Percentiles rank a stretch among this genome's conserved stretches.
These are phyloP conservation scores for Austropuccinia psidii DNA, from an alignment of 1,284 basidiomycete species.

Conservation along the genomic window DNA sequence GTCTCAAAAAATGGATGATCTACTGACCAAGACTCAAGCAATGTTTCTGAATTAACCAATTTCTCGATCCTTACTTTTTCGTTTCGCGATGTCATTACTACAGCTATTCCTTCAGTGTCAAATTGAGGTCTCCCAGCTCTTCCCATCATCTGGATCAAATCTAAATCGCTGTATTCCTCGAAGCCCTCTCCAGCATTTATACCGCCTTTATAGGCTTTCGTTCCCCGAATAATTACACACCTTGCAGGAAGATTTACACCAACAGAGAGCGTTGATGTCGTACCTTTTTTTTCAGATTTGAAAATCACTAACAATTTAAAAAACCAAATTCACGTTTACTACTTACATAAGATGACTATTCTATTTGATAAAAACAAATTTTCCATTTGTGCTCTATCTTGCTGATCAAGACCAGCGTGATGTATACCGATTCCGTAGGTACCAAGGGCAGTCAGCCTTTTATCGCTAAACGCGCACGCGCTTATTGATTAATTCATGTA, in stretches of 20 bases:
- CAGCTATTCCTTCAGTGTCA: slow-evolving; percentile 34
- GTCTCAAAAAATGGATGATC: not conserved
- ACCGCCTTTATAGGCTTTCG: slow-evolving; percentile 28
- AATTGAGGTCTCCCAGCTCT: slow-evolving; percentile 38
- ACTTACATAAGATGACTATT: slow-evolving; percentile 57
- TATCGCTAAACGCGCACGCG: slow-evolving; percentile 16
- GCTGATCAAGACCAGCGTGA: slow-evolving; percentile 69
- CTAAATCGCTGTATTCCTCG: slow-evolving; percentile 37
- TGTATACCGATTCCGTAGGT: slow-evolving; percentile 67
- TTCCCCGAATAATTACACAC: slow-evolving; percentile 38
- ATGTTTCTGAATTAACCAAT: slow-evolving; percentile 28
- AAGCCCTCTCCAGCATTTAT: slow-evolving; percentile 25
- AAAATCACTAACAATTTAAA: not conserved
- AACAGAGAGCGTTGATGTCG: slow-evolving; percentile 37
- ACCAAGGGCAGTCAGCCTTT: slow-evolving; percentile 37
- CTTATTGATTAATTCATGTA: slow-evolving; percentile 2
- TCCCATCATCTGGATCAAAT: slow-evolving; percentile 39
- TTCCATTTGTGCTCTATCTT: slow-evolving; percentile 65
- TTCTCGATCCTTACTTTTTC: slow-evolving; percentile 35
- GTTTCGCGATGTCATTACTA: slow-evolving; percentile 36
- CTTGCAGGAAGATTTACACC: slow-evolving; percentile 38
- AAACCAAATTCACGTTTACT: not conserved
- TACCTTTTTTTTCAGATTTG: not conserved
- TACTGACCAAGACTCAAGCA: slow-evolving; percentile 34
- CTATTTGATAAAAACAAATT: slow-evolving; percentile 60